Base-by-base conservation (phyloP, 1,284 basidiomycete species). In the Ustilago trichophora region DNA sequence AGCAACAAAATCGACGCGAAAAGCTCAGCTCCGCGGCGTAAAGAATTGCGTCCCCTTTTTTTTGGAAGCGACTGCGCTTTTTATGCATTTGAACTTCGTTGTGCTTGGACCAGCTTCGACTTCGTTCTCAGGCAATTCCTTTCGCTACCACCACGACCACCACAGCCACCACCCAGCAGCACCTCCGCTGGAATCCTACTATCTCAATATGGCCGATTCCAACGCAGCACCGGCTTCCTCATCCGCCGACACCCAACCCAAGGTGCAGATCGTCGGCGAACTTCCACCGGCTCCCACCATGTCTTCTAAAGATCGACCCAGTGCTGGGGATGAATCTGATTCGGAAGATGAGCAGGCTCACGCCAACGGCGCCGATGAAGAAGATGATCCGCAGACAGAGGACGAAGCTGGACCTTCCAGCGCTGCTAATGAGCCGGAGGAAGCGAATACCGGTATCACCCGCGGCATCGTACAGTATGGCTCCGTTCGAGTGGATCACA, bases 361-460 rank as follows among this genome's bases (percentile, higher is more conserved):
- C 13, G 24, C 19, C 6, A 24, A 24, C 5, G 38, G 4, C 4
- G 42, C 47, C 6, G 54, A 52, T 7, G 44, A 56, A 5, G 49
- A 53, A 6, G 50, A 72, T 2, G 73, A 73, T 19, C 57, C 53
- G 0, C 65, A 59, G 21, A 68, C 67, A 1, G 64, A 68, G 21
- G 72, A 75, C 24, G 73, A 73, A 18, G 73, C 52, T 6, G 59
- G 54, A 2, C 54, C 57, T 2, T 59, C 51, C 6, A 57, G 46
- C 7, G 56, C 54, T 13, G 51, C 46, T 8, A 45, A 48, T 11
- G 22, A 56, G 15, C 24, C 55, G 3, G 60, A 69, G 25, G 48
- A 46, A 2, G 45, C 48, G 3, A 55, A 59, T 36, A 64, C 52
- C 25, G 59, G 59, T 12, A 59, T 63, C 48, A 63, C 60, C 6